Conservation (phyloP, 2,329 filamentous ascomycete species). For the Diaporthe sp. region DNA sequence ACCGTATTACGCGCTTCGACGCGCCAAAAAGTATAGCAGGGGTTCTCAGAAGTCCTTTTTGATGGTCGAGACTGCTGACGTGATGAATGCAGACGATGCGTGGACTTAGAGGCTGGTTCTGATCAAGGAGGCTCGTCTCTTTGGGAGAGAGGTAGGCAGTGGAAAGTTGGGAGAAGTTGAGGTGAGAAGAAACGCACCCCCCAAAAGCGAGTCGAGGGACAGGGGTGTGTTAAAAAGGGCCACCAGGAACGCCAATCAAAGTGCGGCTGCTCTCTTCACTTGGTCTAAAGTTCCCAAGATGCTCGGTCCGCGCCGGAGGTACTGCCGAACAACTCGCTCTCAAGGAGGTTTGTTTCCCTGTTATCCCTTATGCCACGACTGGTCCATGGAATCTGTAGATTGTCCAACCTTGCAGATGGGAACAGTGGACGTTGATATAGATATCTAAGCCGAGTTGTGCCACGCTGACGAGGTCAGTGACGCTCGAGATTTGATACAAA, state of each 20-base stretch:
- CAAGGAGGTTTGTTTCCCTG: background rate
- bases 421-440: background rate
- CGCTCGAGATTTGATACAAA: background rate
- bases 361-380: background rate
- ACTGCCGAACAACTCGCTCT: background rate
- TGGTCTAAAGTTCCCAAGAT: conserved; percentile 4
- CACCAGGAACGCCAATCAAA: conserved; percentile 22
- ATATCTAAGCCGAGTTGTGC: background rate
- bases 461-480: background rate
- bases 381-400: background rate
- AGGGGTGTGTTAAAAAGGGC: conserved; percentile 28
- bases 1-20: conserved; percentile 46
- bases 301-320: background rate
- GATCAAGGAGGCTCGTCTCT: conserved; percentile 1
- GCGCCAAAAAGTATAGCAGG: conserved; percentile 47
- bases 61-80: conserved; percentile 6
- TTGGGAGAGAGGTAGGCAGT: conserved; percentile 27
- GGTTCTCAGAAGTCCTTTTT: background rate
- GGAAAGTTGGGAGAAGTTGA: conserved; percentile 26
- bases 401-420: background rate
- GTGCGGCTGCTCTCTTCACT: conserved; percentile 28
- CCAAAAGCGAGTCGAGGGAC: conserved; percentile 32
- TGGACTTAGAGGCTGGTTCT: conserved; percentile 17
- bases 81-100: background rate
- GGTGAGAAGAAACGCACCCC: conserved; percentile 32